Conservation (phyloP, 106 monocot species). For the Dendrobium chrysotoxum region DNA sequence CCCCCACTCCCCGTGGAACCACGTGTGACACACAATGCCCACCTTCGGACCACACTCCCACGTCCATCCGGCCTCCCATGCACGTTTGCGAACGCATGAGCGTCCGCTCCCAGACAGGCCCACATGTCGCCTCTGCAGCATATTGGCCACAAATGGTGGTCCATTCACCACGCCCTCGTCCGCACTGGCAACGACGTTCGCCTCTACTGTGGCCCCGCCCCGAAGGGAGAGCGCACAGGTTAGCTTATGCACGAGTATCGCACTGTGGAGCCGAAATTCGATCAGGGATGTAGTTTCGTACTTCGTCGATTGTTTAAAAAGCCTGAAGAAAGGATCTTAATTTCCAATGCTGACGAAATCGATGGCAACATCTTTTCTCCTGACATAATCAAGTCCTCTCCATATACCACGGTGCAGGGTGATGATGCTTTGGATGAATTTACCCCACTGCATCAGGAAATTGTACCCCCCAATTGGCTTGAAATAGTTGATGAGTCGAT, state of each 20-base stretch:
- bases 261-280: conserved; percentile 32
- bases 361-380: conserved; percentile 28
- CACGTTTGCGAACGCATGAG: too few species aligned
- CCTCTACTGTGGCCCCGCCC: conserved; percentile 58
- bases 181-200: too few species aligned
- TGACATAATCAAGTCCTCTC: conserved; percentile 21
- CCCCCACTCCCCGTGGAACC: too few species aligned
- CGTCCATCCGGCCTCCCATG: too few species aligned
- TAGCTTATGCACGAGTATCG: conserved; percentile 89
- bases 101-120: too few species aligned
- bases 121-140: too few species aligned
- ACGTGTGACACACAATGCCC: too few species aligned
- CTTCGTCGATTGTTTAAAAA: conserved; percentile 70
- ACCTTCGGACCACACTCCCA: too few species aligned
- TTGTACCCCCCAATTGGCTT: conserved; percentile 2
- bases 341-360: conserved; percentile 14
- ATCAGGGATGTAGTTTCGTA: conserved; percentile 46
- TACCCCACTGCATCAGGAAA: conserved; percentile 10
- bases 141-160: too few species aligned
- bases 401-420: conserved; percentile 5
- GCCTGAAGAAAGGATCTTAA: conserved; percentile 25
- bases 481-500: conserved; percentile 16
- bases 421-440: conserved; percentile 21
- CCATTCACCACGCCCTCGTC: too few species aligned
- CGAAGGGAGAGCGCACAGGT: conserved; percentile 41